These are phyloP conservation scores for Crithidia fasciculata DNA, from an alignment of 208 protist species.

Conservation along the genomic window DNA sequence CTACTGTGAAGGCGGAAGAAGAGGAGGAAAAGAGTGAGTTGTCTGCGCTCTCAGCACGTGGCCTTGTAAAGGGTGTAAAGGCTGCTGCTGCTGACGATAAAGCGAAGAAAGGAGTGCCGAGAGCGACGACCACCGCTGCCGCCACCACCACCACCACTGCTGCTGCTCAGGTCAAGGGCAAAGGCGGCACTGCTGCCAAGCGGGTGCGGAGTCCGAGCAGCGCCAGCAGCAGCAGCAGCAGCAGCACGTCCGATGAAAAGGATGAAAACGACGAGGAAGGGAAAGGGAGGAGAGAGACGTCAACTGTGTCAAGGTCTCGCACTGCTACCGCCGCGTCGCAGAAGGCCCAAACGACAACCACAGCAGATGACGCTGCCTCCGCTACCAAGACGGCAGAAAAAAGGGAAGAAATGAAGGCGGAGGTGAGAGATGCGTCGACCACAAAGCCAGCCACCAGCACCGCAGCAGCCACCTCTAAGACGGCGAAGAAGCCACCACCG, in stretches of 20 bases:
- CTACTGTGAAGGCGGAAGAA: too few relatives aligned
- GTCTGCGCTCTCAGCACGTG: too few relatives aligned
- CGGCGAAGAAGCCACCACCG: constrained; percentile 2
- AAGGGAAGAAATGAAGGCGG: neutral
- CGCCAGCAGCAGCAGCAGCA: constrained; percentile 2
- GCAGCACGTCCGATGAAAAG: constrained; percentile 4
- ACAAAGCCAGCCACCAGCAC: too few relatives aligned
- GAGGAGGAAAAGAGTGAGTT: too few relatives aligned
- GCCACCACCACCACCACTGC: neutral
- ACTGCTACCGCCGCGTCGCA: too few relatives aligned
- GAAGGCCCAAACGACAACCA: too few relatives aligned
- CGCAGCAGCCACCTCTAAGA: neutral
- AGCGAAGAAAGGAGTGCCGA: neutral
- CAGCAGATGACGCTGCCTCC: too few relatives aligned
- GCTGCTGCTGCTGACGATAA: too few relatives aligned
- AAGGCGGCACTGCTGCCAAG: neutral
- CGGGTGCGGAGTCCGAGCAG: constrained; percentile 6
- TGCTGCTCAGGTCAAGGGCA: neutral
- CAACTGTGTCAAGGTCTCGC: too few relatives aligned
- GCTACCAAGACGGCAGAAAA: neutral
- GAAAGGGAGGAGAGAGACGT: neutral
- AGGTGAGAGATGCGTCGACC: neutral
- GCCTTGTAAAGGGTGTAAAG: neutral
- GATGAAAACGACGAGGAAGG: neutral
- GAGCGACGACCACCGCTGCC: neutral